Conservation (phyloP, 495 filamentous ascomycete species). For the Penicillium canescens region DNA sequence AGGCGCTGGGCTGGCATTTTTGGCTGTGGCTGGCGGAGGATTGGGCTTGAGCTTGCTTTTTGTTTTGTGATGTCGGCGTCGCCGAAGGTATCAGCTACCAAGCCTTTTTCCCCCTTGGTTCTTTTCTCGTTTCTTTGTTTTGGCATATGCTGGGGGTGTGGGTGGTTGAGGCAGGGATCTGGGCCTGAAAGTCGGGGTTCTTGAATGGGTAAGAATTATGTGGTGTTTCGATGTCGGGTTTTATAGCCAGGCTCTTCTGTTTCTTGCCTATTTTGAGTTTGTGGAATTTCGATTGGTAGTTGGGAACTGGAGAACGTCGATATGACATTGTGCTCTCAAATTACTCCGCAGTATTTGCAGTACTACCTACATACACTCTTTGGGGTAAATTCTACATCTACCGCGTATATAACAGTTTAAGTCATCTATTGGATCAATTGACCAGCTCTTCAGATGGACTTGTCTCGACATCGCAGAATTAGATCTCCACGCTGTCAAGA, state of each 20-base stretch:
- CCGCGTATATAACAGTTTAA: background rate
- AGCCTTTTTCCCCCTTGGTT: background rate
- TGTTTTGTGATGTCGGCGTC: background rate
- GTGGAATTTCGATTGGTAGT: too few relatives aligned
- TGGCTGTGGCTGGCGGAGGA: background rate
- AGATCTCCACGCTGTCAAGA: conserved; percentile 7
- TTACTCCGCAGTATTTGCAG: too few relatives aligned
- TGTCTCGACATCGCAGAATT: conserved; percentile 3
- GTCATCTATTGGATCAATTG: conserved; percentile 25
- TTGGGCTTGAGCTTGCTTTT: background rate
- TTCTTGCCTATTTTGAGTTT: too few relatives aligned
- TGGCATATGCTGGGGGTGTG: background rate
- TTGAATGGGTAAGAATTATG: too few relatives aligned
- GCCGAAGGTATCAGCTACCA: background rate
- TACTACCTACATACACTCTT: background rate
- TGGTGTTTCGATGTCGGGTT: too few relatives aligned
- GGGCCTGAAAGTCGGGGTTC: too few relatives aligned
- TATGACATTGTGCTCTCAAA: too few relatives aligned
- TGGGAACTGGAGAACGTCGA: too few relatives aligned
- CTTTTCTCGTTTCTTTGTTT: background rate
- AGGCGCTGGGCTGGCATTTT: background rate
- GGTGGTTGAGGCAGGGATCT: too few relatives aligned
- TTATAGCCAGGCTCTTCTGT: too few relatives aligned
- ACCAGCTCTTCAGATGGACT: conserved; percentile 5
- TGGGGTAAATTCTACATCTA: background rate